Base-by-base conservation (phyloP, 768 basidiomycete species). In the Albatrellus ellisii region DNA sequence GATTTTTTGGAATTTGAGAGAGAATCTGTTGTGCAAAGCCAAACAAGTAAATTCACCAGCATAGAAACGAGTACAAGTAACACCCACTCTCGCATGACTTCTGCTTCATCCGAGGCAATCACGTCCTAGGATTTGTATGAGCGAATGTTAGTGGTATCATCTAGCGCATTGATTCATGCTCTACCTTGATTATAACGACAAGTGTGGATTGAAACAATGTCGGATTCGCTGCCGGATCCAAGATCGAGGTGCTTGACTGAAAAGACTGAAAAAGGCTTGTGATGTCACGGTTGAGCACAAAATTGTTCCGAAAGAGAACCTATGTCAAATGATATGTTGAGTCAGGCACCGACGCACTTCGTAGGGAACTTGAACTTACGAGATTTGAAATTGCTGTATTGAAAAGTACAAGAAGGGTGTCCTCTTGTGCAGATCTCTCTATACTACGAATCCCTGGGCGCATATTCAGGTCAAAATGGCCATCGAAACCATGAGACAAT, bases 301-400 rank as follows among this genome's bases (percentile, higher is more conserved):
- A 79, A 40, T 79, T 79, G 43, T 79, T 77, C 4, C 77, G 68
- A 59, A 77, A 77, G 2, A 77, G 56, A 1, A 79, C 73, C 77
- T 78, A 43, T 17, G 26, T 10, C 4, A 17, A 9, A 6, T 11
- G 2, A 39, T n/a, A n/a, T n/a, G n/a, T 21, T 28, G 3, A 27
- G 1, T 15, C 4, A 18, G 15, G 25, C 14, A 21, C 18, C 3
- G 17, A 21, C n/a, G n/a, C n/a, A n/a, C n/a, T n/a, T 11, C 8
- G 32, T 5, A 9, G 18, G 18, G 7, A 2, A 24, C 26, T 26
- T 18, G 8, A 14, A 24, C 65, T 21, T 43, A 75, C 76, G 46
- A 78, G 52, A 49, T 79, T 79, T 2, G 77, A 79, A 8, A 79
- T 65, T 0, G 77, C 77, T 1, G 74, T 70, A 49, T 77, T 79